Conservation (phyloP, 164 flowering plant species). For the Aristolochia californica region DNA sequence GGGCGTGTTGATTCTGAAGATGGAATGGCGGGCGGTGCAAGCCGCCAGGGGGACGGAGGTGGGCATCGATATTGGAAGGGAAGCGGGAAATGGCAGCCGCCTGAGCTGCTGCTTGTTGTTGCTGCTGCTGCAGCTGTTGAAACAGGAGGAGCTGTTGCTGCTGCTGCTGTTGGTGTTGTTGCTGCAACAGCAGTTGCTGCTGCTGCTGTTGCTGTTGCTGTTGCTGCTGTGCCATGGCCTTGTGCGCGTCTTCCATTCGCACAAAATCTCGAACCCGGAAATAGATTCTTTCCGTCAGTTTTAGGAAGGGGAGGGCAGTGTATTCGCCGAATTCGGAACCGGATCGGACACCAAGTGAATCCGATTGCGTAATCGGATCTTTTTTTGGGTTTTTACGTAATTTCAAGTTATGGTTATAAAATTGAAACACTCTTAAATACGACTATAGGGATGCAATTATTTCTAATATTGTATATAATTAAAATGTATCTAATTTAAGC, state of each 20-base stretch:
- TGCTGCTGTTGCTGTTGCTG: constrained; percentile 25
- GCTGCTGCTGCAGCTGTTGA: constrained; percentile 29
- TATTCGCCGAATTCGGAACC: too few species aligned
- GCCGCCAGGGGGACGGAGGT: constrained; percentile 53
- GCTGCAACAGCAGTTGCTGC: constrained; percentile 24
- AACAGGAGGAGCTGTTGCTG: constrained; percentile 35
- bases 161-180: constrained; percentile 15
- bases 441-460: too few species aligned
- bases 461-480: too few species aligned
- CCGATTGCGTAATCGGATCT: too few species aligned
- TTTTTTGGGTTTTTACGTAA: too few species aligned
- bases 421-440: too few species aligned
- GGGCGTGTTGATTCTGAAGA: constrained; percentile 26
- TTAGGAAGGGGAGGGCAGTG: too few species aligned
- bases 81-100: constrained; percentile 61
- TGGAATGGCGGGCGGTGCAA: constrained; percentile 25
- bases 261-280: background rate
- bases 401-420: too few species aligned
- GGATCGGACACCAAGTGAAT: too few species aligned
- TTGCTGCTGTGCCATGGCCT: constrained; percentile 37
- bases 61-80: constrained; percentile 92
- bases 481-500: too few species aligned
- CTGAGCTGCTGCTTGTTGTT: constrained; percentile 20
- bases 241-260: constrained; percentile 42
- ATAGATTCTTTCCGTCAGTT: too few species aligned